phyloP scores from a whole-genome alignment of 495 filamentous ascomycete genomes.

The Astrocystis sublimbata region DNA sequence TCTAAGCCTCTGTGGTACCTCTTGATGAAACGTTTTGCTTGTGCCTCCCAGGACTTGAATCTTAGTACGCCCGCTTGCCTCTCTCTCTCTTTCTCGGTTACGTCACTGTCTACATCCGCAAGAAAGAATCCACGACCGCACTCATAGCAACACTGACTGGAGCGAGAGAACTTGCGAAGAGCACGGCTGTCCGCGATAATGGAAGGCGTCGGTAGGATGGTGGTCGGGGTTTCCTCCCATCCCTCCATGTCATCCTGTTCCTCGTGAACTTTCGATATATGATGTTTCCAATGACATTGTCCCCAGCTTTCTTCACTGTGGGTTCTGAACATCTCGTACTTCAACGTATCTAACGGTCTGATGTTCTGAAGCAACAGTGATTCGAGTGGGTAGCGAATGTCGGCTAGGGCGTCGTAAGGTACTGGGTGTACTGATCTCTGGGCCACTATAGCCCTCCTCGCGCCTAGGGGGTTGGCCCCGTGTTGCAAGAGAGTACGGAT shows the following conservation, averaged over 20 bases:
- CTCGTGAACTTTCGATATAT: not conserved
- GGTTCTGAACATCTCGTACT: not conserved
- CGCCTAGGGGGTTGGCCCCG: not conserved
- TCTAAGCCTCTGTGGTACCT: not conserved
- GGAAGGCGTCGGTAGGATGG: not conserved
- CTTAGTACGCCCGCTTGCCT: not conserved
- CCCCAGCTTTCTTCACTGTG: not conserved
- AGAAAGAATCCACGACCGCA: not conserved
- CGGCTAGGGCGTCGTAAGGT: too few relatives aligned
- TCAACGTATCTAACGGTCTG: not conserved
- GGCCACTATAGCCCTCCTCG: not conserved
- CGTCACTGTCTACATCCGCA: not conserved
- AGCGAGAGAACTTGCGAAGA: not conserved
- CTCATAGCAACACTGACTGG: not conserved
- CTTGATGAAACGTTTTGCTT: not conserved
- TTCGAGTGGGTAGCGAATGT: too few relatives aligned
- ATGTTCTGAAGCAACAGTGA: too few relatives aligned
- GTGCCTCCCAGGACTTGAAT: not conserved
- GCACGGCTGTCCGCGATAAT: not conserved
- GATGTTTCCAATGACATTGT: not conserved
- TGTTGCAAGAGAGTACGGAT: not conserved
- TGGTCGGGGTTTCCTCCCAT: not conserved
- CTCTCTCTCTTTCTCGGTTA: not conserved
- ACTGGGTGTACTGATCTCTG: not conserved
- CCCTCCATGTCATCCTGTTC: not conserved